A percentile compares a stretch with the other conserved stretches of the same genome.
These are phyloP conservation scores for Cryptosporidium felis DNA, from an alignment of 169 alveolate species.

Conservation along the genomic window DNA sequence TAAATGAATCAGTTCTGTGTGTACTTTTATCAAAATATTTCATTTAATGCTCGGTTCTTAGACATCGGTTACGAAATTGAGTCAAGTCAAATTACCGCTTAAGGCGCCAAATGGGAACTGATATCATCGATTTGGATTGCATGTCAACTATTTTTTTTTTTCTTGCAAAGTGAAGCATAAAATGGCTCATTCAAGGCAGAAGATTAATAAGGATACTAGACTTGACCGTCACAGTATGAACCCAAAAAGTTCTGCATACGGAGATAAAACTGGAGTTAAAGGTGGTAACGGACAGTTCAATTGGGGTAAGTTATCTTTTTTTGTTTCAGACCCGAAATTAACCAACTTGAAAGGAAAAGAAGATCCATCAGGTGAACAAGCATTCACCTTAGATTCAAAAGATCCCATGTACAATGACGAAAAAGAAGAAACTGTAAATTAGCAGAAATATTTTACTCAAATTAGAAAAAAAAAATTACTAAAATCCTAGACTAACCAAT, in stretches of 20 bases:
- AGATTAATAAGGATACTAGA: slow-evolving; percentile 41
- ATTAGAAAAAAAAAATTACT: no score
- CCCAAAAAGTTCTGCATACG: slow-evolving; percentile 67
- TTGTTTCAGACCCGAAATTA: neutral
- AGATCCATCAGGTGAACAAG: neutral
- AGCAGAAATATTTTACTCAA: no score
- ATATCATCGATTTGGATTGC: neutral
- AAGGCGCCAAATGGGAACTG: neutral
- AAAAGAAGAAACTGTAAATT: neutral
- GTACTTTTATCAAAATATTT: neutral
- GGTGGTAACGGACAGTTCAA: slow-evolving; percentile 62
- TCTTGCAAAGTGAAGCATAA: neutral
- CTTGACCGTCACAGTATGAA: slow-evolving; percentile 63
- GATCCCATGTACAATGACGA: slow-evolving; percentile 64
- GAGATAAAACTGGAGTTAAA: slow-evolving; percentile 55
- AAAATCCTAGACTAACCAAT: no score
- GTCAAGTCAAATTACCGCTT: neutral
- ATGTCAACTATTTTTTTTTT: neutral
- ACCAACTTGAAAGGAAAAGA: slow-evolving; percentile 12
- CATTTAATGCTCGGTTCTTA: neutral
- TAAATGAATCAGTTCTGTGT: no score
- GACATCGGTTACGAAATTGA: neutral
- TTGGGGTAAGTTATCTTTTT: slow-evolving; percentile 53
- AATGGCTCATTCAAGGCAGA: slow-evolving; percentile 26
- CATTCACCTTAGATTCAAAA: neutral